Conservation (phyloP, 805 yeast genomes). For the Barnettozyma salicaria region DNA sequence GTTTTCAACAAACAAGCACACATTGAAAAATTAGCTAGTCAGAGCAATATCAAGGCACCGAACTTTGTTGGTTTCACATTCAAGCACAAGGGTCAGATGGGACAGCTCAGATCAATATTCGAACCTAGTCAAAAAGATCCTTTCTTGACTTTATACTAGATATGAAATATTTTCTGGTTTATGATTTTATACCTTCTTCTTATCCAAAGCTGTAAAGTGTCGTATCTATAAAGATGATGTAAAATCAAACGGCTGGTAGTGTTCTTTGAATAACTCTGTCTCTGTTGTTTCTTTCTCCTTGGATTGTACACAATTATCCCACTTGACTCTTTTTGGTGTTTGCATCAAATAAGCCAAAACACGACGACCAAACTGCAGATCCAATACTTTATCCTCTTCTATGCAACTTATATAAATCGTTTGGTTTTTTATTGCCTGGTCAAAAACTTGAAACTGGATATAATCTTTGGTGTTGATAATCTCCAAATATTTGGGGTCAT, state of each 20-base stretch:
- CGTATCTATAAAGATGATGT: conserved; percentile 26
- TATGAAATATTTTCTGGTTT: neutral
- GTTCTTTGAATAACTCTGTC: conserved; percentile 53
- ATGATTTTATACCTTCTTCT: neutral
- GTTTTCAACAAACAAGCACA: conserved; percentile 89
- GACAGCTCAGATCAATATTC: conserved; percentile 24
- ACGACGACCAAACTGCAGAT: conserved; percentile 79
- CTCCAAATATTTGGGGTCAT: conserved; percentile 25
- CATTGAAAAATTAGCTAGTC: conserved; percentile 72
- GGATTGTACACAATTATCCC: conserved; percentile 75
- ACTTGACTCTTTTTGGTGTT: conserved; percentile 55
- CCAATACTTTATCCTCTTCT: conserved; percentile 40
- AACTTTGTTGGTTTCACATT: conserved; percentile 94
- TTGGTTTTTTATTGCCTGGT: conserved; percentile 28
- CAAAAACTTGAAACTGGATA: conserved; percentile 28
- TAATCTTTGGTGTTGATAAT: conserved; percentile 28
- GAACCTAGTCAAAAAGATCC: conserved; percentile 22
- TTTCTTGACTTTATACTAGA: conserved; percentile 25
- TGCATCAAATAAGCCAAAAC: conserved; percentile 61
- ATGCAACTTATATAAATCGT: conserved; percentile 27
- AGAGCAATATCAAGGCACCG: conserved; percentile 50
- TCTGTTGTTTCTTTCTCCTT: conserved; percentile 57
- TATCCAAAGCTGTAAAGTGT: neutral
- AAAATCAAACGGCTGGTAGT: conserved; percentile 51
- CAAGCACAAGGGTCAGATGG: conserved; percentile 55